A percentile compares a stretch with the other conserved stretches of the same genome.
Evolutionary conservation across 257 asterid genomes (phyloP).

Genomic region (Agastache rugosa): DNA sequence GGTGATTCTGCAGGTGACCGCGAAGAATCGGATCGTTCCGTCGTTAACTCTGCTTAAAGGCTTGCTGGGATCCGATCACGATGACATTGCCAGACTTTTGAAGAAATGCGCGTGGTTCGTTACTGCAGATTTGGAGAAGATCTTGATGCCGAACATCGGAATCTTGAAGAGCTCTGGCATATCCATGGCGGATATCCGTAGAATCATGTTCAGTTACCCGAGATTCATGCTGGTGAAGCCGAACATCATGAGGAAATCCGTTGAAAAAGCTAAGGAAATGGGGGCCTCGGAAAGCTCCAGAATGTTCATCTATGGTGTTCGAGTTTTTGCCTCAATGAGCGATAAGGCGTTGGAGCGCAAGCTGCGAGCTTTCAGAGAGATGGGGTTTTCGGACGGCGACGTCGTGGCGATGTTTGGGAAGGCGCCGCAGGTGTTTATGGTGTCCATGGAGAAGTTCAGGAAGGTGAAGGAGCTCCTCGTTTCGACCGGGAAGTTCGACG

Average conservation of each 20-base stretch:
- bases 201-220: not conserved
- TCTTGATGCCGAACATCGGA: conserved; percentile 43
- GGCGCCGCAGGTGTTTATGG: not conserved
- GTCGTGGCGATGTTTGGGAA: not conserved
- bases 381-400: conserved; percentile 23
- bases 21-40: conserved; percentile 23
- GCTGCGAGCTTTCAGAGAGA: not conserved
- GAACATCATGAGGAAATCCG: not conserved
- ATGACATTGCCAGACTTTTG: conserved; percentile 32
- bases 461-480: conserved; percentile 5
- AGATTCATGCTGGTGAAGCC: not conserved
- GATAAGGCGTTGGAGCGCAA: not conserved
- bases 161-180: conserved; percentile 44
- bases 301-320: conserved; percentile 1
- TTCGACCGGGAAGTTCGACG: not conserved
- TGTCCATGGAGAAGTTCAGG: not conserved
- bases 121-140: conserved; percentile 31
- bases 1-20: conserved; percentile 30
- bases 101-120: conserved; percentile 28
- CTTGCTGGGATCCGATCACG: conserved; percentile 40
- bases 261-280: conserved; percentile 9
- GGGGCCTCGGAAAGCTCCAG: not conserved
- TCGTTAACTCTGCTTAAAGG: conserved; percentile 40
- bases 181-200: not conserved
- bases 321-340: not conserved